Percentiles rank a stretch among this genome's conserved stretches.
Evolutionary conservation across 2,329 filamentous ascomycete genomes (phyloP).

Genomic region (Fusarium compactum): DNA sequence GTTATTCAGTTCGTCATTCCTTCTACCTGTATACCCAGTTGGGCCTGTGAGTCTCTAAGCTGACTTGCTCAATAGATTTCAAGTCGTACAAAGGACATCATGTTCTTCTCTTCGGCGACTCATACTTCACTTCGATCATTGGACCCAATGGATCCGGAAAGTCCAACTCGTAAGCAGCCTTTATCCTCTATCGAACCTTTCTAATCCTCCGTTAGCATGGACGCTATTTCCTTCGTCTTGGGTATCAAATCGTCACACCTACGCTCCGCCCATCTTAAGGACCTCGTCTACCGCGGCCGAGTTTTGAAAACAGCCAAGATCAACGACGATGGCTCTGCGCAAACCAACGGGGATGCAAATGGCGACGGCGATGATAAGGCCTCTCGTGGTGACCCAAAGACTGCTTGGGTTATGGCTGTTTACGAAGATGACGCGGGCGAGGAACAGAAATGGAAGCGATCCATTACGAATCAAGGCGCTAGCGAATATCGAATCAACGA

Average conservation of each 20-base stretch:
- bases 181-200: background rate
- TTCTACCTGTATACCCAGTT: background rate
- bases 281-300: constrained; percentile 94
- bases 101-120: constrained; percentile 92
- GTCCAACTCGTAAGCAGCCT: constrained; percentile 84
- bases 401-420: constrained; percentile 98
- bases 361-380: constrained; percentile 72
- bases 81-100: constrained; percentile 99
- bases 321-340: constrained; percentile 87
- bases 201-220: constrained; percentile 75
- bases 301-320: constrained; percentile 93
- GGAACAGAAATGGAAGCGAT: constrained; percentile 95
- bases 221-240: constrained; percentile 98
- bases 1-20: constrained; percentile 79
- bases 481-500: constrained; percentile 99
- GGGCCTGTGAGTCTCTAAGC: constrained; percentile 11
- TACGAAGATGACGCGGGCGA: constrained; percentile 98
- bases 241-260: constrained; percentile 99
- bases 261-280: constrained; percentile 91
- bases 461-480: constrained; percentile 86
- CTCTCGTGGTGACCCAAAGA: constrained; percentile 86
- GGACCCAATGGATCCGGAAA: constrained; percentile 99
- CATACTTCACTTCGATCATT: constrained; percentile 99
- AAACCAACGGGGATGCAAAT: constrained; percentile 71
- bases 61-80: constrained; percentile 75